Evolutionary conservation across 495 filamentous ascomycete species (phyloP).

Genomic region (Penicillium macrosclerotiorum): DNA sequence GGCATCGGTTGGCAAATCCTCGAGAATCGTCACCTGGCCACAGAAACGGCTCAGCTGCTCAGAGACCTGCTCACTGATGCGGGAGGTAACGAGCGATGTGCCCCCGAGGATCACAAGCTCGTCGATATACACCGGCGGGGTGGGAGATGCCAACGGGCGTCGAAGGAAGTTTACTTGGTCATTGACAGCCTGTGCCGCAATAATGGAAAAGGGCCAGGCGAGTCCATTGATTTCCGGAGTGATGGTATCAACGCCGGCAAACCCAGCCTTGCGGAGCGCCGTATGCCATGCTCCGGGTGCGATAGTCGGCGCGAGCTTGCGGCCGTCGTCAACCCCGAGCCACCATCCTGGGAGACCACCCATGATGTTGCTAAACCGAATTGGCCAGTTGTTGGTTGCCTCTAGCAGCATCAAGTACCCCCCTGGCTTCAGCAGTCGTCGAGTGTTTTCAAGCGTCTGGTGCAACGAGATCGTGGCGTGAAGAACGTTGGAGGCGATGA

Average conservation of each 20-base stretch:
- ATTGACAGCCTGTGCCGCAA: conserved; percentile 44
- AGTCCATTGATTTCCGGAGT: neutral
- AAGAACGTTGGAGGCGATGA: conserved; percentile 6
- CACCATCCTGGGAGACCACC: neutral
- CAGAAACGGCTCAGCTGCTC: neutral
- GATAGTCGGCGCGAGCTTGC: neutral
- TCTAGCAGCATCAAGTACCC: conserved; percentile 27
- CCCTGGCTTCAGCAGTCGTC: conserved; percentile 47
- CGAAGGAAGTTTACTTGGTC: conserved; percentile 25
- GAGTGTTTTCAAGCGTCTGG: conserved; percentile 3
- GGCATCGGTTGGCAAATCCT: neutral
- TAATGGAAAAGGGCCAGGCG: conserved; percentile 25
- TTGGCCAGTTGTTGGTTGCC: neutral
- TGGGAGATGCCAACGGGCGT: neutral
- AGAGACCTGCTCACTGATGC: neutral
- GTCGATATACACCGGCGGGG: neutral
- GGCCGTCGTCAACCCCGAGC: neutral
- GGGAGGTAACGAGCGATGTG: neutral
- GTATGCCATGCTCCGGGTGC: neutral
- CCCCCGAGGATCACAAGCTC: conserved; percentile 1
- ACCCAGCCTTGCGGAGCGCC: neutral
- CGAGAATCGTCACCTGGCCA: neutral
- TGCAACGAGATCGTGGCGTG: conserved; percentile 21
- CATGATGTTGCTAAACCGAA: neutral
- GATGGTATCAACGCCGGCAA: conserved; percentile 37